Conservation (phyloP, 495 filamentous ascomycete genomes). For the Glarea lozoyensis region DNA sequence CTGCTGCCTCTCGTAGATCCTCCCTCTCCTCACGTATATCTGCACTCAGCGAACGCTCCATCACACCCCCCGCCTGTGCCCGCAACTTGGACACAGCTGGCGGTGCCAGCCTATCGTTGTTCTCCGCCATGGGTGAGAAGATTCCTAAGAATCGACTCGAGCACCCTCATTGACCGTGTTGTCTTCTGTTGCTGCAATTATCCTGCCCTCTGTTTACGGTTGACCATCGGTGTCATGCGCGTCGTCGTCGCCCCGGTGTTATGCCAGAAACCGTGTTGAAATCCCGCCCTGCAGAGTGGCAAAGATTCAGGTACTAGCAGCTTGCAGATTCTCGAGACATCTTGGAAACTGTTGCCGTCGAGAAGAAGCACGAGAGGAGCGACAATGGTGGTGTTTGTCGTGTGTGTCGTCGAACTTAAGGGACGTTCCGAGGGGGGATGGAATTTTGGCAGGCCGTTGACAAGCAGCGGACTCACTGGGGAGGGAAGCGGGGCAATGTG, state of each 20-base stretch:
- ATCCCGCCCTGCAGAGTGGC: conserved; percentile 4
- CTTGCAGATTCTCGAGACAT: conserved; percentile 16
- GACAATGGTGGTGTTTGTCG: neutral
- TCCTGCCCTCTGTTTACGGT: neutral
- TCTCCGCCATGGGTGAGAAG: conserved; percentile 13
- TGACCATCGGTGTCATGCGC: conserved; percentile 13
- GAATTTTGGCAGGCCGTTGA: too few species aligned
- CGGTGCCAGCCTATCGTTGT: conserved; percentile 17
- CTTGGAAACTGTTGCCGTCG: conserved; percentile 15
- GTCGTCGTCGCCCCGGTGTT: conserved; percentile 10
- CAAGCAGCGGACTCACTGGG: too few species aligned
- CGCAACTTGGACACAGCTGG: conserved; percentile 31
- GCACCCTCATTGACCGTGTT: conserved; percentile 19
- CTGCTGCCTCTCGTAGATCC: conserved; percentile 88
- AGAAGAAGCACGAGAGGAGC: conserved; percentile 1
- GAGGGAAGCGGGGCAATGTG: too few species aligned
- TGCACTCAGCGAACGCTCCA: conserved; percentile 45
- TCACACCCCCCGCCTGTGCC: conserved; percentile 32
- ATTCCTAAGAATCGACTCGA: conserved; percentile 16
- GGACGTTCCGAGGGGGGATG: too few species aligned
- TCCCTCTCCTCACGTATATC: conserved; percentile 65
- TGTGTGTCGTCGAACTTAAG: too few species aligned
- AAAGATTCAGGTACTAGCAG: conserved; percentile 16
- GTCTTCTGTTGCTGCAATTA: conserved; percentile 2
- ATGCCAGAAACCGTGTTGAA: conserved; percentile 10